Conservation (phyloP, 1,139 yeast species). For the Blastobotrys persicus region DNA sequence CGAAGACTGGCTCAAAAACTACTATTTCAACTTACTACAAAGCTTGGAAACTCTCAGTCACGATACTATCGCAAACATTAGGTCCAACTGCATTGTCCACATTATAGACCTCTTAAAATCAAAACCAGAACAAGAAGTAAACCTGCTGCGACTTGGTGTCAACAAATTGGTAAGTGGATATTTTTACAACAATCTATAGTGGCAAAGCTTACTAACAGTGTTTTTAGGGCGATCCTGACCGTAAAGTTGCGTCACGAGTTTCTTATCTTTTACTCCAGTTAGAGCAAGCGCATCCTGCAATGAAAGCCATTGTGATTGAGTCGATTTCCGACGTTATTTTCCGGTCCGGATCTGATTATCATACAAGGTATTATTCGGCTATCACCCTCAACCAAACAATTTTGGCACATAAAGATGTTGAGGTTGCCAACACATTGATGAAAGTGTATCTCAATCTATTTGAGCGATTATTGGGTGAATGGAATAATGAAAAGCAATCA, state of each 20-base stretch:
- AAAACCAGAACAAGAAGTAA: constrained; percentile 97
- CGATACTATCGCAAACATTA: constrained; percentile 89
- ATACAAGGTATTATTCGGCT: constrained; percentile 82
- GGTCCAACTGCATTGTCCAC: constrained; percentile 72
- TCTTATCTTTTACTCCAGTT: constrained; percentile 77
- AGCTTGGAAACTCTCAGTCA: constrained; percentile 74
- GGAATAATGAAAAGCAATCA: constrained; percentile 48
- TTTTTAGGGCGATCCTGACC: constrained; percentile 72
- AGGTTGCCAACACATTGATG: constrained; percentile 75
- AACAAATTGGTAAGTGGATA: constrained; percentile 59
- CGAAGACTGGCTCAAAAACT: constrained; percentile 82
- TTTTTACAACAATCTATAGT: no score
- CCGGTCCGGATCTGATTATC: constrained; percentile 75
- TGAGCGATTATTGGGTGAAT: constrained; percentile 73
- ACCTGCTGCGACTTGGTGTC: constrained; percentile 81
- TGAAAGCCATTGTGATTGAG: constrained; percentile 79
- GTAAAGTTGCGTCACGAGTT: constrained; percentile 85
- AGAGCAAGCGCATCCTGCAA: constrained; percentile 93
- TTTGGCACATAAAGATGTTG: constrained; percentile 69
- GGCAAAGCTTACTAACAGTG: neutral
- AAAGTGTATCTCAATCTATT: constrained; percentile 84
- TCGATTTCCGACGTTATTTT: constrained; percentile 78
- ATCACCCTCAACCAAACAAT: constrained; percentile 92
- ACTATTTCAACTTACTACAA: constrained; percentile 67
- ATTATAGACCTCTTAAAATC: constrained; percentile 75